Conservation (phyloP, 140 eudicot genomes). For the Eryngium alpinum region DNA sequence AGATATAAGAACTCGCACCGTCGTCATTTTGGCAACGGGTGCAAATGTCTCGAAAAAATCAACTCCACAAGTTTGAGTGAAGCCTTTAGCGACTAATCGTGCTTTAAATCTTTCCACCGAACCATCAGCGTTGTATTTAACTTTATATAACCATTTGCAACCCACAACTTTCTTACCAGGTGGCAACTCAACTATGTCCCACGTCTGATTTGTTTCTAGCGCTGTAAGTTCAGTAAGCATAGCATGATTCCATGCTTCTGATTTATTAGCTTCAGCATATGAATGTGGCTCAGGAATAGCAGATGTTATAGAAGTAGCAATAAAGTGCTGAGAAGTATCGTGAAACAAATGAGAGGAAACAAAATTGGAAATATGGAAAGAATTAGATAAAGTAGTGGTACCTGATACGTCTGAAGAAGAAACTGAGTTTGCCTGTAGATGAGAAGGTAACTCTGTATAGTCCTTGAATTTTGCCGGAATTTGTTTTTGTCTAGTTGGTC, state of each 20-base stretch:
- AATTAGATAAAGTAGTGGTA: background rate
- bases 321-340: background rate
- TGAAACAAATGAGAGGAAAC: background rate
- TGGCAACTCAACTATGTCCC: background rate
- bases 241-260: background rate
- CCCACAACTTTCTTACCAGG: background rate
- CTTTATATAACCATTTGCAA: background rate
- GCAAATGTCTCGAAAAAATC: background rate
- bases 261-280: background rate
- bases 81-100: background rate
- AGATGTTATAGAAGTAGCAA: background rate
- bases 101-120: background rate
- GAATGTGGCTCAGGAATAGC: background rate
- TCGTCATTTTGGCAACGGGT: background rate
- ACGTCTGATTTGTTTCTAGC: background rate
- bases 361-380: background rate
- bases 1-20: background rate
- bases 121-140: background rate
- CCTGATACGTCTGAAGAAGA: background rate
- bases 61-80: background rate
- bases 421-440: background rate
- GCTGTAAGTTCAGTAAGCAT: background rate
- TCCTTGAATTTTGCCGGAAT: background rate
- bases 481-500: background rate
- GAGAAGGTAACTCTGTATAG: background rate